Evolutionary conservation across 2,329 filamentous ascomycete species (phyloP).

Genomic region (Penicillium italicum): DNA sequence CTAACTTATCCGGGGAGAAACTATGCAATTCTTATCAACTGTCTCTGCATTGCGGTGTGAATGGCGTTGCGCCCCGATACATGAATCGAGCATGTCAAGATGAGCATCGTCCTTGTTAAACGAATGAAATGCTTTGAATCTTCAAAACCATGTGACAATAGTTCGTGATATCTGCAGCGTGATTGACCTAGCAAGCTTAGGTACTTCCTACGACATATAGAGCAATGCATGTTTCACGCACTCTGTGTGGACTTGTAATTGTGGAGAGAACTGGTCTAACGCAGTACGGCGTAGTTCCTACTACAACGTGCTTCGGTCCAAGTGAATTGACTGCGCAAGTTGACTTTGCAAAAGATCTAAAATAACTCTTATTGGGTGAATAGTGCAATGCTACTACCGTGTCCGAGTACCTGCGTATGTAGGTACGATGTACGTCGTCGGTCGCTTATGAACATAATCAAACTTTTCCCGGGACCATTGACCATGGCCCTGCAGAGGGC

Average conservation of each 20-base stretch:
- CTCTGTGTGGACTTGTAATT: neutral
- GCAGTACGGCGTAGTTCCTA: neutral
- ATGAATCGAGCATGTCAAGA: neutral
- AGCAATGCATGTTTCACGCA: neutral
- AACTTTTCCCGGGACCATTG: neutral
- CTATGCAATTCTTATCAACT: neutral
- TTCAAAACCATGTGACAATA: neutral
- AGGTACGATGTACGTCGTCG: neutral
- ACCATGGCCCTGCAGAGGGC: neutral
- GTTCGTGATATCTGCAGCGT: neutral
- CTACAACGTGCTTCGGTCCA: neutral
- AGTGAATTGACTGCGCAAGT: neutral
- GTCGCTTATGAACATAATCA: neutral
- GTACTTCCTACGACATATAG: neutral
- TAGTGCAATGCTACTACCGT: no score
- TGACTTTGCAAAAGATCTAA: neutral
- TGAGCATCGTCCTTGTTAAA: no score
- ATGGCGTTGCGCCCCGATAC: no score
- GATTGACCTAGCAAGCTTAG: neutral
- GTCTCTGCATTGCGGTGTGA: neutral
- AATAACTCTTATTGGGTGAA: no score
- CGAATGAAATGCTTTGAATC: neutral
- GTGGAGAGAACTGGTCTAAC: neutral
- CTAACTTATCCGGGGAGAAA: neutral
- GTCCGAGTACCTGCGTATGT: no score